phyloP scores from a whole-genome alignment of 2,329 filamentous ascomycete genomes.

The Camillea tinctor region DNA sequence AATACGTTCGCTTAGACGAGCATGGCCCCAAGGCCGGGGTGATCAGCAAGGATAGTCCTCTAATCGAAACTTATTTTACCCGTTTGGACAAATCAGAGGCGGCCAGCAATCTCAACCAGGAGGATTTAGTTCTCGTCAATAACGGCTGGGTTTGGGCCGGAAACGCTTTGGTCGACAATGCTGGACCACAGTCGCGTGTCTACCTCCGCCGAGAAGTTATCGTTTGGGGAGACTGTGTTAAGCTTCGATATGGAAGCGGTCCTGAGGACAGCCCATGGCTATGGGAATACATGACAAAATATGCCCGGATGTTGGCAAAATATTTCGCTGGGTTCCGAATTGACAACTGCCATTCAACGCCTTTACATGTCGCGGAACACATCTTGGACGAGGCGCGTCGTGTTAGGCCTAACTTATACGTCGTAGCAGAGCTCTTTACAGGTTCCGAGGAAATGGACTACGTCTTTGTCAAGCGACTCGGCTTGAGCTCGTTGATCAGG shows the following conservation, averaged over 20 bases:
- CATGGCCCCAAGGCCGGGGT: conserved; percentile 84
- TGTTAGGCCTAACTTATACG: conserved; percentile 82
- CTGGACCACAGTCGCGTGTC: conserved; percentile 83
- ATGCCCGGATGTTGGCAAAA: conserved; percentile 88
- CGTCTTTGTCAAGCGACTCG: conserved; percentile 88
- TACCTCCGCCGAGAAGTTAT: conserved; percentile 96
- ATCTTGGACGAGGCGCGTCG: conserved; percentile 90
- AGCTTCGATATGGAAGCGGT: conserved; percentile 81
- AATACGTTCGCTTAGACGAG: conserved; percentile 90
- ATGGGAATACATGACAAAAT: conserved; percentile 94
- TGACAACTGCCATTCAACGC: conserved; percentile 97
- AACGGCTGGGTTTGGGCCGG: conserved; percentile 99
- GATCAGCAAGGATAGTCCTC: conserved; percentile 72
- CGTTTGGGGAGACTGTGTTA: conserved; percentile 97
- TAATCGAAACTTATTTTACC: conserved; percentile 95
- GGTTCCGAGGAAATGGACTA: conserved; percentile 96
- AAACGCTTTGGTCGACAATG: conserved; percentile 90
- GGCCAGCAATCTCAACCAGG: conserved; percentile 73
- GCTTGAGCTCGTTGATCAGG: conserved; percentile 86
- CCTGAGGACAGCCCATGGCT: conserved; percentile 87
- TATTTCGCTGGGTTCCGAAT: conserved; percentile 95
- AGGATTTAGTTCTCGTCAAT: conserved; percentile 81
- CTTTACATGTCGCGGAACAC: conserved; percentile 89
- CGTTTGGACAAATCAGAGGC: conserved; percentile 75
- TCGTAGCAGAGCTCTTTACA: conserved; percentile 93